phyloP scores from a whole-genome alignment of 768 basidiomycete species.

The Suillus decipiens region DNA sequence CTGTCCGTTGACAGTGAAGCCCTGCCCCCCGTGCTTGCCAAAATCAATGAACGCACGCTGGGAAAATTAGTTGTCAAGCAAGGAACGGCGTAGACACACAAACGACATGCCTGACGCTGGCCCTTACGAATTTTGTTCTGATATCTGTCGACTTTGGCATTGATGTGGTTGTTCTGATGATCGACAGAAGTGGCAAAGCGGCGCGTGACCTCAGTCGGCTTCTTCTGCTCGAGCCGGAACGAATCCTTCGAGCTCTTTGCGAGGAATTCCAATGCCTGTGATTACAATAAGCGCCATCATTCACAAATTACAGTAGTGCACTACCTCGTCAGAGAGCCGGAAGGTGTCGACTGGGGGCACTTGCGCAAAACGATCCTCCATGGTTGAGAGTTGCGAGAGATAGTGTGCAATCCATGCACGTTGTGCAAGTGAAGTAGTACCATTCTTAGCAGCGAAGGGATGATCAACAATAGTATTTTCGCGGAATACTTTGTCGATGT shows the following conservation, averaged over 20 bases:
- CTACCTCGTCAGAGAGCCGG: slow-evolving; percentile 24
- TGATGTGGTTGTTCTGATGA: slow-evolving; percentile 17
- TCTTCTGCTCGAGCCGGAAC: slow-evolving; percentile 29
- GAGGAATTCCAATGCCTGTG: slow-evolving; percentile 29
- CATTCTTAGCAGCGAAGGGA: neutral
- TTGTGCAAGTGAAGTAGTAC: slow-evolving; percentile 25
- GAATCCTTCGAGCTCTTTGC: slow-evolving; percentile 27
- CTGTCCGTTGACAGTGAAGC: slow-evolving; percentile 25
- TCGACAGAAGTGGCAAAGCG: slow-evolving; percentile 21
- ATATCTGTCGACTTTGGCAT: slow-evolving; percentile 27
- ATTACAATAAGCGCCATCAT: neutral
- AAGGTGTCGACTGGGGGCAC: slow-evolving; percentile 30
- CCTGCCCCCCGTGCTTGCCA: slow-evolving; percentile 19
- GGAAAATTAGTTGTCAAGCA: neutral
- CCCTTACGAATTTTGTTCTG: slow-evolving; percentile 34
- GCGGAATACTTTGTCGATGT: slow-evolving; percentile 21
- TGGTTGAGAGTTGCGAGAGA: slow-evolving; percentile 22
- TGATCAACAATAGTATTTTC: neutral
- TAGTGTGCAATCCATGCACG: slow-evolving; percentile 36
- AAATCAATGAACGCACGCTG: slow-evolving; percentile 28
- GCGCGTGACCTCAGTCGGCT: slow-evolving; percentile 27
- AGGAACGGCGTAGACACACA: neutral
- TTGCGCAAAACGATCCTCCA: slow-evolving; percentile 24
- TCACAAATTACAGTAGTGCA: neutral
- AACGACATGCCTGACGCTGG: slow-evolving; percentile 37